Evolutionary conservation across 768 basidiomycete species (phyloP), one percentile per base, ranked within the genome.

Genomic region (Cyclocybe aegerita): DNA sequence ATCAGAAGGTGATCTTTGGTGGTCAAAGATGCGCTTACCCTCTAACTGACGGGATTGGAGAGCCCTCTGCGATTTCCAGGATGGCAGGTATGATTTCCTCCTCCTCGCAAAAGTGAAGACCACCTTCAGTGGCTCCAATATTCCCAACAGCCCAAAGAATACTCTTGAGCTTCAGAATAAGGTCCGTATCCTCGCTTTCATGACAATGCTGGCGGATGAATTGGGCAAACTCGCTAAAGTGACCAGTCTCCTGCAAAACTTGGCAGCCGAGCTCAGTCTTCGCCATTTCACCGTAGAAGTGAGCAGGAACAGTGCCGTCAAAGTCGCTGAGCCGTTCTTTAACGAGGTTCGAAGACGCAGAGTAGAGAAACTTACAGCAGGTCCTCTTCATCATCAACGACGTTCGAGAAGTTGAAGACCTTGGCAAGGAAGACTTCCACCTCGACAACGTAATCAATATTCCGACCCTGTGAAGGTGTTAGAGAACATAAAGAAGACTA

Each of bases 261-360:
- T 90, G 89, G 67, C 94, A 96, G 0, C 97, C 97, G 43, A 95
- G 85, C 49, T 90, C 89, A 3, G 97, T 98, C 68, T 97, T 98
- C 40, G 94, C 88, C 81, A 98, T 90, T 68, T 98, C 96, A 15
- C 96, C 96, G 60, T 98, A 96, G 69, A 99, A 98, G 66, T 99
- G 95, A 1, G 90, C 85, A 2, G 96, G 97, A 9, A 93, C 90
- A 9, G 86, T 86, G 9, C 88, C 89, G 46, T 94, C 93, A 50
- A 90, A 91, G 14, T 80, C 78, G n/a, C 86, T 88, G 60, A 7
- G 15, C 8, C 15, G 29, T 29, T 55, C 48, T 30, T 56, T 42
- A 23, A 39, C 10, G 11, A 40, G 8, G 4, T 29, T 10, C 37
- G 15, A 41, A 12, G 50, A 9, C 30, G 35, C 10, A 31, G 30